A percentile compares a stretch with the other conserved stretches of the same genome.
Conservation (phyloP, 495 filamentous ascomycete species). For the Aspergillus sclerotiicarbonarius region DNA sequence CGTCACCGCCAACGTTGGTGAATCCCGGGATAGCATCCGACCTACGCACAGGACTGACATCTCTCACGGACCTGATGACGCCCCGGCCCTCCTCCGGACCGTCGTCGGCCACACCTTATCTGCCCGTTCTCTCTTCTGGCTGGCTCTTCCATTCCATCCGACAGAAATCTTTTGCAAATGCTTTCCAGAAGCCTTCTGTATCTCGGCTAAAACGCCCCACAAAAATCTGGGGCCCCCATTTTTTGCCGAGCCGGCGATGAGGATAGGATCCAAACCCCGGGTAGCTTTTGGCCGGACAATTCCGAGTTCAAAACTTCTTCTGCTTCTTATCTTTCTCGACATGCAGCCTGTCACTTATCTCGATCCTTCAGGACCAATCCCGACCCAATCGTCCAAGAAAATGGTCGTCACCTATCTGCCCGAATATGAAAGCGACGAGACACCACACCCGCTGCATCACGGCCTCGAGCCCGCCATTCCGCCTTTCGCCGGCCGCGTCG, state of each 20-base stretch:
- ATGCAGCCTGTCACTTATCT: neutral
- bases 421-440: conserved; percentile 11
- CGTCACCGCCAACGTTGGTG: no score
- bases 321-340: neutral
- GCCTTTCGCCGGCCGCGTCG: conserved; percentile 50
- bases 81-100: no score
- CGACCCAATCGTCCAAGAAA: neutral
- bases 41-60: no score
- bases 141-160: neutral
- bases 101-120: neutral
- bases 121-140: neutral
- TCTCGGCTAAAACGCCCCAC: neutral
- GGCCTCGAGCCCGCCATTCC: conserved; percentile 13
- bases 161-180: neutral
- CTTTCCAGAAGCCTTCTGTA: neutral
- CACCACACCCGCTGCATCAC: neutral
- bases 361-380: neutral
- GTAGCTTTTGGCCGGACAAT: neutral
- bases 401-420: conserved; percentile 12
- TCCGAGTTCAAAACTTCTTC: neutral
- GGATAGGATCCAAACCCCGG: no score
- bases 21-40: neutral
- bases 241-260: neutral
- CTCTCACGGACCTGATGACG: no score
- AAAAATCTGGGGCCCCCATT: neutral